A percentile compares a stretch with the other conserved stretches of the same genome.
phyloP scores from a whole-genome alignment of 495 filamentous ascomycete species.

The Aspergillus funiculosus region DNA sequence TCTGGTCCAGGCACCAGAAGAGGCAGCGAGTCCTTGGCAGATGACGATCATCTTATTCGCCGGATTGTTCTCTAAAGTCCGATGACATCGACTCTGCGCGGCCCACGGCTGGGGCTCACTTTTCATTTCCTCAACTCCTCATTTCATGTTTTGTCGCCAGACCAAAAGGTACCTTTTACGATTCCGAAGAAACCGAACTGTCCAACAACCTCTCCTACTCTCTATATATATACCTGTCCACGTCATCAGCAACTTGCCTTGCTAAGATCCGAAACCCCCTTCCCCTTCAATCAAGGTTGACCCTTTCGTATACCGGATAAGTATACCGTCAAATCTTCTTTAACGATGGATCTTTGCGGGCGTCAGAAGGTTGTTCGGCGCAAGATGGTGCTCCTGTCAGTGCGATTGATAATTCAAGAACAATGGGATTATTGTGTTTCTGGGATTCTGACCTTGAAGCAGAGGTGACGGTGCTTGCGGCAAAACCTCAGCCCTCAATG shows the following conservation, averaged over 20 bases:
- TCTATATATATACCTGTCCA: neutral
- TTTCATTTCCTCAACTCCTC: conserved; percentile 13
- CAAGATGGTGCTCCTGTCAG: conserved; percentile 94
- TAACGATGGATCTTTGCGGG: conserved; percentile 51
- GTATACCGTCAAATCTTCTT: no score
- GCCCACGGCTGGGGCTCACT: conserved; percentile 29
- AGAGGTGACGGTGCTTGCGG: conserved; percentile 97
- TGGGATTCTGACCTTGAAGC: conserved; percentile 18
- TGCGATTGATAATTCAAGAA: conserved; percentile 21
- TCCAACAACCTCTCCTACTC: conserved; percentile 2
- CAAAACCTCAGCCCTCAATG: conserved; percentile 95
- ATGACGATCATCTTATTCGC: conserved; percentile 37
- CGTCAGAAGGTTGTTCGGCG: conserved; percentile 80
- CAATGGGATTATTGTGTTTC: neutral
- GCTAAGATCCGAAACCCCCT: neutral
- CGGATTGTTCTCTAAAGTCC: conserved; percentile 31
- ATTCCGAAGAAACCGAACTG: conserved; percentile 1
- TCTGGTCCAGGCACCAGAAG: conserved; percentile 16
- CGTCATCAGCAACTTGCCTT: neutral
- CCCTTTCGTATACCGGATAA: conserved; percentile 3
- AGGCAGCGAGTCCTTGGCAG: conserved; percentile 22
- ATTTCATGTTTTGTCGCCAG: conserved; percentile 3
- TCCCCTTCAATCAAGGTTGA: no score
- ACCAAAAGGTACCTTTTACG: neutral
- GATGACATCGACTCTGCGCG: conserved; percentile 40